phyloP scores from a whole-genome alignment of 495 filamentous ascomycete genomes.

The Podospora comata region DNA sequence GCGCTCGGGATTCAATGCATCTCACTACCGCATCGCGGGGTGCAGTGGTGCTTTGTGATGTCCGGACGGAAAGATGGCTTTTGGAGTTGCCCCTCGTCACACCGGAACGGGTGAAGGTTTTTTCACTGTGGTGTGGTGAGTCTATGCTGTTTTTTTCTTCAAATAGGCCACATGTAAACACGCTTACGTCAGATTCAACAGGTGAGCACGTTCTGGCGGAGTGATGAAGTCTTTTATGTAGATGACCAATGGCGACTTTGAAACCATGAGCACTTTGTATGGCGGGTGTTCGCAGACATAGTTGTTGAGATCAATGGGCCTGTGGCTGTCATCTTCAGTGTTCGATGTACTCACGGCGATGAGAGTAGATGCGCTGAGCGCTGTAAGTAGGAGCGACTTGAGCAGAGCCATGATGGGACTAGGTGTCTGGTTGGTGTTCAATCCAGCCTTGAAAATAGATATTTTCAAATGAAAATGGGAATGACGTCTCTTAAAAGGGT shows the following conservation, averaged over 20 bases:
- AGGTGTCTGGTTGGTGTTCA: not conserved
- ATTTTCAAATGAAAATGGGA: not conserved
- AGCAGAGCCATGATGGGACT: not conserved
- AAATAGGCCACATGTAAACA: not conserved
- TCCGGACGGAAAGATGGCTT: slow-evolving; percentile 37
- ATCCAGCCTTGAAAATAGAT: not conserved
- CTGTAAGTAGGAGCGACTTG: not conserved
- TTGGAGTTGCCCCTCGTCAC: slow-evolving; percentile 31
- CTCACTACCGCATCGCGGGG: slow-evolving; percentile 56
- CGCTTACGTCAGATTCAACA: slow-evolving; percentile 39
- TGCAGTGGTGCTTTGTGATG: slow-evolving; percentile 45
- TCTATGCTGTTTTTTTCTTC: slow-evolving; percentile 2
- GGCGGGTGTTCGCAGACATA: slow-evolving; percentile 40
- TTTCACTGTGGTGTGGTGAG: slow-evolving; percentile 24
- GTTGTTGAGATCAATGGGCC: slow-evolving; percentile 18
- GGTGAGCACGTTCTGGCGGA: slow-evolving; percentile 38
- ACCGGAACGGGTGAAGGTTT: slow-evolving; percentile 42
- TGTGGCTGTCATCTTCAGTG: not conserved
- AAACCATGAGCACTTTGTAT: slow-evolving; percentile 52
- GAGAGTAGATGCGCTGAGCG: slow-evolving; percentile 18
- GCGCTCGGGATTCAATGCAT: slow-evolving; percentile 67
- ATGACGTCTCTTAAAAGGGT: not conserved
- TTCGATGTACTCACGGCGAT: not conserved
- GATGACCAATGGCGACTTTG: slow-evolving; percentile 53
- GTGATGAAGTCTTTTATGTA: slow-evolving; percentile 53